Evolutionary conservation across 2,329 filamentous ascomycete genomes (phyloP).

Genomic region (Venturia pyrina): DNA sequence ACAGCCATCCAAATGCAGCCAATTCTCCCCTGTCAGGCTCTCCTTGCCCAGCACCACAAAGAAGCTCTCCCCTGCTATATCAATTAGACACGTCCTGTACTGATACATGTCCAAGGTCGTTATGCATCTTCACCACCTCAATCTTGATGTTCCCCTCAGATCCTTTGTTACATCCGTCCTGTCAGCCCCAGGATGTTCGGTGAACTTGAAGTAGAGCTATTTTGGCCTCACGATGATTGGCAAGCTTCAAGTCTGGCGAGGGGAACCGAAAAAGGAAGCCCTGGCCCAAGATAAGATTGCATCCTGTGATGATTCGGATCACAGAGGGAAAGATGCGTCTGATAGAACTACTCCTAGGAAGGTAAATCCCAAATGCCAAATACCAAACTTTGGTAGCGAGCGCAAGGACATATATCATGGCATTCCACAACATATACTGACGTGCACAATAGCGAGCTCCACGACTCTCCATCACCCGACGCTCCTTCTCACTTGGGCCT

Average conservation of each 20-base stretch:
- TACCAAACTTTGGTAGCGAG: background rate
- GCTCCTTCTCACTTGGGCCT: conserved; percentile 3
- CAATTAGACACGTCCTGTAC: background rate
- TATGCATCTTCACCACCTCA: background rate
- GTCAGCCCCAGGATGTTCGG: background rate
- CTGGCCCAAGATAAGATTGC: background rate
- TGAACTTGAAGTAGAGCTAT: background rate
- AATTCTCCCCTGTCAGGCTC: background rate
- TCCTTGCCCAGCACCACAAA: background rate
- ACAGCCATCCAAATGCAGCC: background rate
- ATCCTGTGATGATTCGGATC: conserved; percentile 3
- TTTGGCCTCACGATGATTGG: conserved; percentile 10
- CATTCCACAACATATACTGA: conserved; percentile 7
- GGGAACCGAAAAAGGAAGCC: background rate
- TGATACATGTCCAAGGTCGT: background rate
- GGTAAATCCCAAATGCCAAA: background rate
- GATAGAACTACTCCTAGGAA: background rate
- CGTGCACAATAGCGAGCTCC: background rate
- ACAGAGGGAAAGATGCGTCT: background rate
- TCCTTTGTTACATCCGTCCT: background rate
- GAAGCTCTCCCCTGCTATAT: background rate
- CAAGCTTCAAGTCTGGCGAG: conserved; percentile 10
- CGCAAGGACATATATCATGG: background rate
- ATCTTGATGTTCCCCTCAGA: background rate
- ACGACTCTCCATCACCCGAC: background rate